Evolutionary conservation across 2,329 filamentous ascomycete genomes (phyloP).

Genomic region (Colletotrichum trifolii): DNA sequence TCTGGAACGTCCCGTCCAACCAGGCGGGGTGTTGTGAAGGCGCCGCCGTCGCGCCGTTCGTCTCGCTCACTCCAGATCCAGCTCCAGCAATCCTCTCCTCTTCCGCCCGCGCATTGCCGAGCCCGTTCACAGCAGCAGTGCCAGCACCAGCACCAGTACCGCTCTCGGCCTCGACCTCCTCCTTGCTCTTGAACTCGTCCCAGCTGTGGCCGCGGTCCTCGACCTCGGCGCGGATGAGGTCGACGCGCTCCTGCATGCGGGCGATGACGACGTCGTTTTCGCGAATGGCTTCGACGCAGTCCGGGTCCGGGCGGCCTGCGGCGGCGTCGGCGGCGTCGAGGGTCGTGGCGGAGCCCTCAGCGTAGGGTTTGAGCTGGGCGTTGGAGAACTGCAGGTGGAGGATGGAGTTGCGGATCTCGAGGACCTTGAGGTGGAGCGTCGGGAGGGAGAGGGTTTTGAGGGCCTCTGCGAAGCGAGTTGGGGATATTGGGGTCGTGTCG

Average conservation of each 20-base stretch:
- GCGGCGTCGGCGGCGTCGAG: slow-evolving; percentile 40
- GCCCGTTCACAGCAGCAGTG: slow-evolving; percentile 37
- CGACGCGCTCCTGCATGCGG: slow-evolving; percentile 74
- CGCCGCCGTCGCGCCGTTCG: slow-evolving; percentile 19
- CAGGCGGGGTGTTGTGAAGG: slow-evolving; percentile 57
- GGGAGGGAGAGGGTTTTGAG: slow-evolving; percentile 74
- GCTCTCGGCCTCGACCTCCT: slow-evolving; percentile 52
- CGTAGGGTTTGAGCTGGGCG: slow-evolving; percentile 76
- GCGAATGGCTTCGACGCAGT: slow-evolving; percentile 78
- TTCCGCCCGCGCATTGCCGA: slow-evolving; percentile 24
- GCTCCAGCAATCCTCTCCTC: slow-evolving; percentile 29
- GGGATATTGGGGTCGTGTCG: slow-evolving; percentile 69
- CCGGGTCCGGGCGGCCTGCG: slow-evolving; percentile 63
- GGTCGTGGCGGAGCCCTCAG: slow-evolving; percentile 57
- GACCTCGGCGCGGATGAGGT: slow-evolving; percentile 73
- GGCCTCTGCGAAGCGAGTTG: slow-evolving; percentile 73
- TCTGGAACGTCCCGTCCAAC: slow-evolving; percentile 73
- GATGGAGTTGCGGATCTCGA: slow-evolving; percentile 81
- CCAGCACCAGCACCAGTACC: not conserved
- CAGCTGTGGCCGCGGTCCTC: slow-evolving; percentile 67
- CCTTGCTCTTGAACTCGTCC: slow-evolving; percentile 64
- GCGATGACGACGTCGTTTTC: slow-evolving; percentile 78
- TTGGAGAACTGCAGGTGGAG: slow-evolving; percentile 80
- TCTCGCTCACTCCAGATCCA: slow-evolving; percentile 16
- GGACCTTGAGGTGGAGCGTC: slow-evolving; percentile 77